A percentile compares a stretch with the other conserved stretches of the same genome.
Conservation (phyloP, 306 rosid genomes). For the Casuarina equisetifolia region DNA sequence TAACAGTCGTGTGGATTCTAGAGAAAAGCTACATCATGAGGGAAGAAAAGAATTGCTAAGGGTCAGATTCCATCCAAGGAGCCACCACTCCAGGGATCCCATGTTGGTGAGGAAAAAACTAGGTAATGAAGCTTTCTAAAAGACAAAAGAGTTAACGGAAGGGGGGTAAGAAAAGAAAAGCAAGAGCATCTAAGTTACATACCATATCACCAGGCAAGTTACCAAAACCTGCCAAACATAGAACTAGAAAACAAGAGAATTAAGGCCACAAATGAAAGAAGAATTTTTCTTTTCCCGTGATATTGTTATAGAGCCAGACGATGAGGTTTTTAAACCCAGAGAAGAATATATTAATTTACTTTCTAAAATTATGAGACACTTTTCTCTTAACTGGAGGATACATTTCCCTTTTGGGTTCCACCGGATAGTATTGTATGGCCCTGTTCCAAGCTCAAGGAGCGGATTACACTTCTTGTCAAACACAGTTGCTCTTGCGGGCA, state of each 20-base stretch:
- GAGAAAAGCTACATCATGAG: neutral
- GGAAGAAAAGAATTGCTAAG: neutral
- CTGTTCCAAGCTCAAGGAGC: constrained; percentile 88
- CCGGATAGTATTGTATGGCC: constrained; percentile 88
- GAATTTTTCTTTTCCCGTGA: constrained; percentile 6
- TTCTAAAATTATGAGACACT: constrained; percentile 21
- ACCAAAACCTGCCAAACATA: constrained; percentile 94
- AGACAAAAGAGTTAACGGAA: constrained; percentile 6
- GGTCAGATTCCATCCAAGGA: neutral
- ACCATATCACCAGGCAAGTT: constrained; percentile 98
- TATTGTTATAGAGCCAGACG: constrained; percentile 15
- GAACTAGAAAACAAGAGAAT: constrained; percentile 53
- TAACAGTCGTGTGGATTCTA: neutral
- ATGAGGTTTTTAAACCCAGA: neutral
- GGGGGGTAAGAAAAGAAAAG: neutral
- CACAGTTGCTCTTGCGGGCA: constrained; percentile 92
- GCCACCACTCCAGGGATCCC: neutral
- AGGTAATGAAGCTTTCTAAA: neutral
- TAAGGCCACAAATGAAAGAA: constrained; percentile 49
- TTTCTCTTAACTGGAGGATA: constrained; percentile 48
- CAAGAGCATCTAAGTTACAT: constrained; percentile 38
- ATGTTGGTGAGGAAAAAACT: neutral
- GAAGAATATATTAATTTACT: neutral
- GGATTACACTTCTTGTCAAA: constrained; percentile 97
- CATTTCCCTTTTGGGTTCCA: constrained; percentile 96